A percentile compares a stretch with the other conserved stretches of the same genome.
phyloP scores from a whole-genome alignment of 805 yeast genomes.

The Ogataea ramenticola region DNA sequence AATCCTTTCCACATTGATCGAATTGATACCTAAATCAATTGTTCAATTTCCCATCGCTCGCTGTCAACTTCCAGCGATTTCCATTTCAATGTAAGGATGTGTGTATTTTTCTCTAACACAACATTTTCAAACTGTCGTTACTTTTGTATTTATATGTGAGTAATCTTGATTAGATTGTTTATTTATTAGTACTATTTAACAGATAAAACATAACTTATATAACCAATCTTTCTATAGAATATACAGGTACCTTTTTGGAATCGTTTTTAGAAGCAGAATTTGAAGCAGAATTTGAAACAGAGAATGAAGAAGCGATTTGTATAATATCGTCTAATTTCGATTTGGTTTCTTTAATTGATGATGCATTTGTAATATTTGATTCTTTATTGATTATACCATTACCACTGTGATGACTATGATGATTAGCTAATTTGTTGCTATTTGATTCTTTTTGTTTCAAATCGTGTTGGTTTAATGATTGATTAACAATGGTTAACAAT shows the following conservation, averaged over 20 bases:
- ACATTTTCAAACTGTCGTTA: too few species aligned
- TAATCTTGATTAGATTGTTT: background rate
- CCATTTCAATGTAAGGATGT: too few species aligned
- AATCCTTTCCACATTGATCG: too few species aligned
- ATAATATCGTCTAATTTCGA: background rate
- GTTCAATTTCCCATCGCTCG: too few species aligned
- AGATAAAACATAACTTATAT: too few species aligned
- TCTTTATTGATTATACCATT: background rate
- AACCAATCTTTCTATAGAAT: slow-evolving; percentile 44
- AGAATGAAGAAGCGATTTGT: background rate
- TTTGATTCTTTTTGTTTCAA: slow-evolving; percentile 16
- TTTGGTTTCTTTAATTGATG: background rate
- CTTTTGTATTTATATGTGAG: too few species aligned
- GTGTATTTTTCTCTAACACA: too few species aligned
- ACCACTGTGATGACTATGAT: too few species aligned
- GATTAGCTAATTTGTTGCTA: background rate
- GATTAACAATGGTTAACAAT: slow-evolving; percentile 40
- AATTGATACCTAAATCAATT: too few species aligned
- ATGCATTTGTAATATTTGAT: too few species aligned
- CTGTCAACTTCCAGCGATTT: too few species aligned
- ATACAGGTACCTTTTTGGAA: slow-evolving; percentile 42
- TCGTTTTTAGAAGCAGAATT: slow-evolving; percentile 2
- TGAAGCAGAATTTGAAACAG: background rate
- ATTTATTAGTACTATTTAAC: too few species aligned
- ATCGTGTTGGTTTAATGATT: slow-evolving; percentile 25